A percentile compares a stretch with the other conserved stretches of the same genome.
Conservation (phyloP, 1,284 basidiomycete genomes). For the Ceraceosorus guamensis region DNA sequence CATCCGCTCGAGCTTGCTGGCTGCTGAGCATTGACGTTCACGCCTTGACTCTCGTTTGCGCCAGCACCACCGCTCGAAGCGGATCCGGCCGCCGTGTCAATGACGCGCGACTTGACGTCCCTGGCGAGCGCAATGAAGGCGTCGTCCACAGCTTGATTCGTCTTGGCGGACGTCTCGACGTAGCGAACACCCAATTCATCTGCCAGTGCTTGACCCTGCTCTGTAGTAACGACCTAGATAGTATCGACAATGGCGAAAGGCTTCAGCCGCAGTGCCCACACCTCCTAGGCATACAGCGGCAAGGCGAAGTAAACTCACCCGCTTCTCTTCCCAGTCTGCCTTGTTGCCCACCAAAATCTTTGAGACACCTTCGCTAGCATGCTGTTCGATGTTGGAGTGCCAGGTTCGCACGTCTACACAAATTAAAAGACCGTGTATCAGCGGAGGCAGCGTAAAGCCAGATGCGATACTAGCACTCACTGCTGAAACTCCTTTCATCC, state of each 20-base stretch:
- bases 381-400: constrained; percentile 97
- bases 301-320: constrained; percentile 43
- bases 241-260: background rate
- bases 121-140: constrained; percentile 96
- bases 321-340: constrained; percentile 97
- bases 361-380: constrained; percentile 96
- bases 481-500: constrained; percentile 94
- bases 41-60: background rate
- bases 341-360: constrained; percentile 99
- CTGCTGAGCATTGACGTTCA: background rate
- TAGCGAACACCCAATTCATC: constrained; percentile 85
- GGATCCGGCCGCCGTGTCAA: constrained; percentile 58
- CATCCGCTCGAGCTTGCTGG: background rate
- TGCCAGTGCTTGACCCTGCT: constrained; percentile 66
- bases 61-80: background rate
- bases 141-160: constrained; percentile 95
- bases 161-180: constrained; percentile 96
- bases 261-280: background rate
- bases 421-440: background rate
- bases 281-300: too few relatives aligned
- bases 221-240: constrained; percentile 65
- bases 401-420: constrained; percentile 88
- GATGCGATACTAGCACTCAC: constrained; percentile 54
- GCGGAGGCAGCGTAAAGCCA: background rate
- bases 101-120: constrained; percentile 72